Base-by-base conservation (phyloP, 495 filamentous ascomycete genomes). In the Neurospora intermedia region DNA sequence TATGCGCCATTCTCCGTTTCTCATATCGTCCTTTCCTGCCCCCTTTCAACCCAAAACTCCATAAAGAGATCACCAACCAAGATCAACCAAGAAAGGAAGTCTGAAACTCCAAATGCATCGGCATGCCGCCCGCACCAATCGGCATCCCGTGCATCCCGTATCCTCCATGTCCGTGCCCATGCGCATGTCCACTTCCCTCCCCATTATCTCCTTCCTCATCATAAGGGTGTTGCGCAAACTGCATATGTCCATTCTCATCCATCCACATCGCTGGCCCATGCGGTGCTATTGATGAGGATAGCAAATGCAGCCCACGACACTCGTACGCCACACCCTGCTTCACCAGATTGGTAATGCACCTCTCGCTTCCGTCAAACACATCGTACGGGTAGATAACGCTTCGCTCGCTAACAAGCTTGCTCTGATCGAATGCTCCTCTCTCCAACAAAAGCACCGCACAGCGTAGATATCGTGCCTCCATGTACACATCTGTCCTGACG, bases 401-500 rank as follows among this genome's bases (percentile, higher is more conserved):
- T 27, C 74, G 69, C 54, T 81, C 79, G 71, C 75, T 77, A 66
- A 81, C 79, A 23, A 81, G 77, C 75, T 80, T 81, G 76, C 73
- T 78, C 74, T 81, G 79, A 73, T 81, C 79, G 20, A 81, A 76
- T 31, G 79, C 79, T 16, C 79, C 78, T 27, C 78, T 75, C 69
- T 81, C 79, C 10, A 81, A 70, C 10, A 81, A 46, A 11, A 81
- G n/a, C 15, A 81, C 79, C 5, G 79, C 79, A 35, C 79, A 81
- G 3, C 79, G 75, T 41, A 81, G 74, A 46, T 81, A 81, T 10
- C 78, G 73, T 2, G 79, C 79, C 72, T 81, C 79, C 79, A 81
- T 81, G 76, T 81, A 78, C 35, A 81, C 78, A 48, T 81, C 79
- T 9, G 78, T 77, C 31, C 77, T 72, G n/a, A 81, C 79, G 46